phyloP scores from a whole-genome alignment of 139 green algal genomes.

The Medakamo hakoo region DNA sequence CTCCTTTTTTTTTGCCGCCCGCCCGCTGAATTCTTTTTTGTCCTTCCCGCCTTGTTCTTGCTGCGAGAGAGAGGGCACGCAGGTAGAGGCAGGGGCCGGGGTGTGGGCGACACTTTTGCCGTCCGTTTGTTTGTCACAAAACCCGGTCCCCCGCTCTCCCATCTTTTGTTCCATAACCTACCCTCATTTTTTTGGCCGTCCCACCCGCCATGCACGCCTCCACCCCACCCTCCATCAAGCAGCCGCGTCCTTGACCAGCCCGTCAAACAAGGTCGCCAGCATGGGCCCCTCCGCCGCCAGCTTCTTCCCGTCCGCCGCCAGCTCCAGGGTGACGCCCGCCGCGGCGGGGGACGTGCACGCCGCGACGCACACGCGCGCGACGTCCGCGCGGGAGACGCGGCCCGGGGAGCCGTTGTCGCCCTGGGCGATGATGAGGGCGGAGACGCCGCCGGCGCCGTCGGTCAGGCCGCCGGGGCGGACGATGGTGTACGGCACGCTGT shows the following conservation, averaged over 20 bases:
- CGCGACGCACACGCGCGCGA: constrained; percentile 38
- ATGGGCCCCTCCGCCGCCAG: not conserved
- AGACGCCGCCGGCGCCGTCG: constrained; percentile 11
- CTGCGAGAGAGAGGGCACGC: no score
- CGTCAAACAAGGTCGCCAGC: not conserved
- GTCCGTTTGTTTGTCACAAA: no score
- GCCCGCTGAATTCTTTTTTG: no score
- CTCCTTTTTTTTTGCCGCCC: no score
- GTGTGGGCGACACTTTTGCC: no score
- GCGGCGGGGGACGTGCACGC: constrained; percentile 17
- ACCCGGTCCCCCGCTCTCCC: no score
- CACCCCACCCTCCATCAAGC: not conserved
- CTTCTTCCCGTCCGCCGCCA: not conserved
- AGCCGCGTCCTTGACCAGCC: not conserved
- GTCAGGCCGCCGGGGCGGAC: constrained; percentile 33
- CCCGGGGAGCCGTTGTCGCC: constrained; percentile 18
- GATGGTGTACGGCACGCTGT: constrained; percentile 40
- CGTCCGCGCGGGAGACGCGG: constrained; percentile 30
- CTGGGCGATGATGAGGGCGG: constrained; percentile 16
- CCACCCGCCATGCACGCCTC: no score
- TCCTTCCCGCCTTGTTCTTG: no score
- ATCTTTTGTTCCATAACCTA: no score
- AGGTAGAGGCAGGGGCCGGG: no score
- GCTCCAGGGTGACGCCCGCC: not conserved
- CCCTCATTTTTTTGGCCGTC: no score